Percentiles rank a stretch among this genome's conserved stretches.
phyloP scores from a whole-genome alignment of 1,139 yeast species.

The Blastobotrys apis region DNA sequence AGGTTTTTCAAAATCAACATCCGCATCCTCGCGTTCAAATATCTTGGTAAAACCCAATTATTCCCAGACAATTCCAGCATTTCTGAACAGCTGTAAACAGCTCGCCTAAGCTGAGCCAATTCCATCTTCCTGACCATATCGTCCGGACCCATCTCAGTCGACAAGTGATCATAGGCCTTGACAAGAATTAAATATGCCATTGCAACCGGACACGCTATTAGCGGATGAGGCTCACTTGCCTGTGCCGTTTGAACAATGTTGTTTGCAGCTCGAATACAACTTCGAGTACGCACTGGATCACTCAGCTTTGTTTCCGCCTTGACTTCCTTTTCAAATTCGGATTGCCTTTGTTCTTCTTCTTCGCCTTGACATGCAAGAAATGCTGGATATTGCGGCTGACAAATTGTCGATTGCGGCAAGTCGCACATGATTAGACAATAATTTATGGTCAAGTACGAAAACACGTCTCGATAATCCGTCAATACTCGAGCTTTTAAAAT shows the following conservation, averaged over 20 bases:
- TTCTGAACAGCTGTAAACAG: slow-evolving; percentile 4
- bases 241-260: slow-evolving; percentile 5
- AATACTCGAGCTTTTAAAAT: slow-evolving; percentile 1
- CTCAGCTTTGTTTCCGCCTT: background rate
- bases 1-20: slow-evolving; percentile 5
- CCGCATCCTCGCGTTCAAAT: slow-evolving; percentile 8
- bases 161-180: slow-evolving; percentile 10
- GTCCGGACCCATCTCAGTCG: background rate
- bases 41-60: slow-evolving; percentile 8
- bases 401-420: slow-evolving; percentile 9
- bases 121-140: slow-evolving; percentile 9
- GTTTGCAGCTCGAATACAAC: slow-evolving; percentile 10
- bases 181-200: slow-evolving; percentile 12
- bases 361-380: background rate
- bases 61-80: slow-evolving; percentile 2
- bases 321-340: background rate
- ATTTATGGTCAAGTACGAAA: slow-evolving; percentile 5
- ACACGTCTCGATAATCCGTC: background rate
- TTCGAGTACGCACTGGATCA: background rate
- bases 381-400: slow-evolving; percentile 7
- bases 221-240: slow-evolving; percentile 1
- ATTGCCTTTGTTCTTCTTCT: background rate
- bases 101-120: background rate
- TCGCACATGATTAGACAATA: slow-evolving; percentile 7
- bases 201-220: slow-evolving; percentile 8